Conservation (phyloP, 352 stramenopile species). For the Pythium pyrilobum region DNA sequence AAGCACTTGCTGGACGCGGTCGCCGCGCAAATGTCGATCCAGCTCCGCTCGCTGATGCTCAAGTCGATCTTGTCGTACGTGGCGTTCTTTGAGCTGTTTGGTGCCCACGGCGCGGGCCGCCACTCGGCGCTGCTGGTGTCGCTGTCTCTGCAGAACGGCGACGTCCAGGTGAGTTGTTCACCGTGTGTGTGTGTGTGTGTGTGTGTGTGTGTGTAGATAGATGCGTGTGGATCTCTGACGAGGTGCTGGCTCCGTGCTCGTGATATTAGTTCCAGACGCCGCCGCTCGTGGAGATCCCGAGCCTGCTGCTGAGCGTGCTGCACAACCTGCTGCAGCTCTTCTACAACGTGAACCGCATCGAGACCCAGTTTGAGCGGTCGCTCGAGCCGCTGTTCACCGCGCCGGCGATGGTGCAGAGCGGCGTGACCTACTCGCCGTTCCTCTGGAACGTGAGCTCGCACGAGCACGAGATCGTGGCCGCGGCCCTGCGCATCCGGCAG, state of each 20-base stretch:
- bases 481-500: slow-evolving; percentile 51
- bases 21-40: slow-evolving; percentile 67
- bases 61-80: slow-evolving; percentile 63
- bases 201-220: no score
- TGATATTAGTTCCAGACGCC: slow-evolving; percentile 32
- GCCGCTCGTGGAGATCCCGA: slow-evolving; percentile 47
- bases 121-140: slow-evolving; percentile 19
- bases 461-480: slow-evolving; percentile 49
- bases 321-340: slow-evolving; percentile 66
- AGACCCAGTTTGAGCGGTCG: slow-evolving; percentile 49
- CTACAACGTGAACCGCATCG: slow-evolving; percentile 57
- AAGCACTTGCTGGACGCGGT: slow-evolving; percentile 59
- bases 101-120: background rate
- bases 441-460: slow-evolving; percentile 66
- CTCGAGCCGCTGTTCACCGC: slow-evolving; percentile 8
- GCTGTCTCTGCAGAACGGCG: slow-evolving; percentile 15
- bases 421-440: slow-evolving; percentile 31
- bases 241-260: background rate
- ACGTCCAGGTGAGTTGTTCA: slow-evolving; percentile 15
- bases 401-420: background rate
- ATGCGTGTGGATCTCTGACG: background rate
- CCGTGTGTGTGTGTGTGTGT: no score
- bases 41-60: slow-evolving; percentile 57
- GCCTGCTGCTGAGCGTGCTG: slow-evolving; percentile 53
- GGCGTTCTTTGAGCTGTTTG: slow-evolving; percentile 64